phyloP scores from a whole-genome alignment of 495 filamentous ascomycete species.

The Entonaema liquescens region DNA sequence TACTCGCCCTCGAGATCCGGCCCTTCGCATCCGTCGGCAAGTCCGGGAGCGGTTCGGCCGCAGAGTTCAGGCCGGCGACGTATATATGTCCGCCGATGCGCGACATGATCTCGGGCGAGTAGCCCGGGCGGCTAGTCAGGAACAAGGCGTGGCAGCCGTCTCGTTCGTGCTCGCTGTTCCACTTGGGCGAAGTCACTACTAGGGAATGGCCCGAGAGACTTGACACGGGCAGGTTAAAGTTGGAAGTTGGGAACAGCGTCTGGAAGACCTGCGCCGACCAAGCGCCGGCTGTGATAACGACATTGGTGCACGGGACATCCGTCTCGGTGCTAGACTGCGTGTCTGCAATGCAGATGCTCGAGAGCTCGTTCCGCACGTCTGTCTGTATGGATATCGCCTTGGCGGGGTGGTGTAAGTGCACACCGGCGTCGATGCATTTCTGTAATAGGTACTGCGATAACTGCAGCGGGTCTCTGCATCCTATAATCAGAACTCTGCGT shows the following conservation, averaged over 20 bases:
- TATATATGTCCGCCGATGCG: constrained; percentile 73
- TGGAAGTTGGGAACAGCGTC: constrained; percentile 67
- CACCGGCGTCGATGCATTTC: constrained; percentile 65
- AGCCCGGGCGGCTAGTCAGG: constrained; percentile 64
- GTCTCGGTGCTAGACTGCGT: constrained; percentile 58
- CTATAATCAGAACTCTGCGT: background rate
- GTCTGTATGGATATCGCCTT: constrained; percentile 61
- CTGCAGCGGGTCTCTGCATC: constrained; percentile 58
- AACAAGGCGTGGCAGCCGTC: constrained; percentile 74
- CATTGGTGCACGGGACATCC: constrained; percentile 62
- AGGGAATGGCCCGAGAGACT: constrained; percentile 77
- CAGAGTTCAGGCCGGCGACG: constrained; percentile 75
- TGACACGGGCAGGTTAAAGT: constrained; percentile 60
- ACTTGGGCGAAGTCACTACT: constrained; percentile 69
- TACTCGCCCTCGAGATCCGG: constrained; percentile 47
- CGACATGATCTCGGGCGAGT: constrained; percentile 78
- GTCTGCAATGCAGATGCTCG: constrained; percentile 56
- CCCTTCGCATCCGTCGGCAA: constrained; percentile 59
- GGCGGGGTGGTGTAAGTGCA: constrained; percentile 71
- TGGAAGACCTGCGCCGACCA: constrained; percentile 73
- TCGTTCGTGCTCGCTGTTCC: constrained; percentile 49
- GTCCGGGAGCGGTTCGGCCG: constrained; percentile 64
- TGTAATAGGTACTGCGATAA: constrained; percentile 72
- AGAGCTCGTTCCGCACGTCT: constrained; percentile 56
- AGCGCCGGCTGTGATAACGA: constrained; percentile 73